Base-by-base conservation (phyloP, 176 grass and related monocot species). In the Oryza meyeriana region DNA sequence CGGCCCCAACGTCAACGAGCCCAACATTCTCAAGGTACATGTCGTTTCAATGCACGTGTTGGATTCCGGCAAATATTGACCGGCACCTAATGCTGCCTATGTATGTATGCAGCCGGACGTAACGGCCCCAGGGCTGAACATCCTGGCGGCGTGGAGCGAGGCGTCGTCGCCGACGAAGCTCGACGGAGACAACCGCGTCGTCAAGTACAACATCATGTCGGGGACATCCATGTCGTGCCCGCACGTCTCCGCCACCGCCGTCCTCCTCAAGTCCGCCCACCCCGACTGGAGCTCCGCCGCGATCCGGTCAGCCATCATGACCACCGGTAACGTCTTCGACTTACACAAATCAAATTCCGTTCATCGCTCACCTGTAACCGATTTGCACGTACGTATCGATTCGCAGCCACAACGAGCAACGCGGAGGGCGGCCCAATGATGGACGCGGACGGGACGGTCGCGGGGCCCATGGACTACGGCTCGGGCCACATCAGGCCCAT, bases 221-320 rank as follows among this genome's bases (percentile, higher is more conserved):
- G 94, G 94, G 40, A 97, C 94, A 26, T 97, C 94, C n/a, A 97
- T 97, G 94, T 90, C 94, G 70, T 97, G 94, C 73, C 94, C 94
- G 28, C 94, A 97, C n/a, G 94, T 91, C 36, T 90, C 96, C 42
- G 93, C 96, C 78, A 71, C 85, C n/a, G 89, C 87, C 16, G 85
- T 80, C 12, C 85, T 93, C 52, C 74, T 99, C 59, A 93, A 83
- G 72, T 87, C 96, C 29, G 72, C 90, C 3, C 86, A 95, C 64
- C 93, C 96, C 0, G 40, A 88, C 66, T 99, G 96, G 96, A 99
- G 88, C 87, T 70, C 87, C 61, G 93, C 96, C 65, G 93, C 93
- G 0, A 93, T 99, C 34, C 87, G 93, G 57, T 99, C 96, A 0
- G 93, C 96, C 81, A 93, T 93, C 45, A 92, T 99, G 91, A 99